These are phyloP conservation scores for Phytophthora citricola DNA, from an alignment of 352 stramenopile species.

Conservation along the genomic window DNA sequence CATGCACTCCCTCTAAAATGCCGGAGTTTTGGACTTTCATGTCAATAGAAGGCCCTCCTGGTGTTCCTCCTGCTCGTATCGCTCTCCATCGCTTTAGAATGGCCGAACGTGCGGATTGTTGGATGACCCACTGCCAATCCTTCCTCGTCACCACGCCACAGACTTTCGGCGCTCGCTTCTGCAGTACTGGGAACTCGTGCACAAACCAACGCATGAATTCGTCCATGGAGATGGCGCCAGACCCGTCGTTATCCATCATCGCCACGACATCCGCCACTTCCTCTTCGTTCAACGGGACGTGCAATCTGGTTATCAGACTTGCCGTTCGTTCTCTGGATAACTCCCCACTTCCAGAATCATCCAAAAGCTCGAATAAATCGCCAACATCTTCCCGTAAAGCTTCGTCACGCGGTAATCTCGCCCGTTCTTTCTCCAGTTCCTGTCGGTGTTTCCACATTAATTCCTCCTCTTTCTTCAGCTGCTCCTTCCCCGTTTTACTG, in stretches of 20 bases:
- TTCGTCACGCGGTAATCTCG: conserved; percentile 42
- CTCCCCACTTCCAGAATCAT: conserved; percentile 57
- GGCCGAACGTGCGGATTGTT: conserved; percentile 56
- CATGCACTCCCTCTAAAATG: too few relatives aligned
- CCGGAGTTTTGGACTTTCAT: too few relatives aligned
- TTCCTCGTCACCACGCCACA: conserved; percentile 59
- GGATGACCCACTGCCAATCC: conserved; percentile 72
- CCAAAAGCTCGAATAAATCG: conserved; percentile 79
- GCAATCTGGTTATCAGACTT: conserved; percentile 61
- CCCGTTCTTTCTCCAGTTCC: conserved; percentile 49
- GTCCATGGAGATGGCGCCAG: conserved; percentile 63
- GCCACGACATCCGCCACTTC: conserved; percentile 72
- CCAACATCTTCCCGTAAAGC: conserved; percentile 60
- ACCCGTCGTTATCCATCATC: conserved; percentile 86
- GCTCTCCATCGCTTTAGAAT: conserved; percentile 63
- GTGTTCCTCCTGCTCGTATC: conserved; percentile 28
- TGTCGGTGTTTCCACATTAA: conserved; percentile 40
- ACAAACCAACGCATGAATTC: conserved; percentile 78
- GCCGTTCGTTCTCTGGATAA: conserved; percentile 51
- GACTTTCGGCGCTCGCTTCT: conserved; percentile 50
- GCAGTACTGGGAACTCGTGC: conserved; percentile 64
- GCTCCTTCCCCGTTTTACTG: conserved; percentile 55
- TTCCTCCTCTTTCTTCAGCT: conserved; percentile 59
- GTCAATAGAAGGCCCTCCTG: not conserved
- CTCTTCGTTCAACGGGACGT: conserved; percentile 58